Conservation (phyloP, 306 rosid genomes). For the Dryas drummondii region DNA sequence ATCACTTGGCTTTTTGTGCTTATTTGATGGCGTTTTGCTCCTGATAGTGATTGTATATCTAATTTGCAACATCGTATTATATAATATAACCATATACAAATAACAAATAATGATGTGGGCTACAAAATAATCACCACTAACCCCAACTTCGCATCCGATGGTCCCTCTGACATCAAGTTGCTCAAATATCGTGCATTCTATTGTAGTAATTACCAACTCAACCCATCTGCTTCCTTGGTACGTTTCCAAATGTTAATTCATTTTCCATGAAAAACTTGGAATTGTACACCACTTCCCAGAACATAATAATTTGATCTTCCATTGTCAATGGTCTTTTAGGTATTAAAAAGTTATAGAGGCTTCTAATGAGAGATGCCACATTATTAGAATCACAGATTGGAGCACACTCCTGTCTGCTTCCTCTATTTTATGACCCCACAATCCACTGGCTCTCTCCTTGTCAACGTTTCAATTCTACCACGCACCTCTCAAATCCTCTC, state of each 20-base stretch:
- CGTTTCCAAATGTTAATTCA: background rate
- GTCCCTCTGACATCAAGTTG: constrained; percentile 1
- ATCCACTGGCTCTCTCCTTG: background rate
- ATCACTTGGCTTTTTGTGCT: constrained; percentile 2
- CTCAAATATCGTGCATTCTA: background rate
- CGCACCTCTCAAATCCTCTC: background rate
- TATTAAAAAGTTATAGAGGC: background rate
- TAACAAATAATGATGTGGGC: background rate
- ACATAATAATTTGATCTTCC: background rate
- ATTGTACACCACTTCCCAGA: background rate
- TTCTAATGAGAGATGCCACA: background rate
- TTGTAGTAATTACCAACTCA: background rate
- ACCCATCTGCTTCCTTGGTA: no score
- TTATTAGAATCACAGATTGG: background rate
- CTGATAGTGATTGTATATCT: background rate
- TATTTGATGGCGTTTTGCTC: background rate
- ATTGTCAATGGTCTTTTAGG: no score
- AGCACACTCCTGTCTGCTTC: background rate
- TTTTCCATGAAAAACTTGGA: background rate
- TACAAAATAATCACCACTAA: constrained; percentile 13
- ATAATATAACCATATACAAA: no score
- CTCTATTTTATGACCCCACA: constrained; percentile 21
- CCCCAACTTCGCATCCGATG: constrained; percentile 15
- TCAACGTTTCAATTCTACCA: constrained; percentile 4
- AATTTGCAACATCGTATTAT: background rate